Evolutionary conservation across 2,329 filamentous ascomycete genomes (phyloP).

Genomic region (Gnomoniopsis smithogilvyi): DNA sequence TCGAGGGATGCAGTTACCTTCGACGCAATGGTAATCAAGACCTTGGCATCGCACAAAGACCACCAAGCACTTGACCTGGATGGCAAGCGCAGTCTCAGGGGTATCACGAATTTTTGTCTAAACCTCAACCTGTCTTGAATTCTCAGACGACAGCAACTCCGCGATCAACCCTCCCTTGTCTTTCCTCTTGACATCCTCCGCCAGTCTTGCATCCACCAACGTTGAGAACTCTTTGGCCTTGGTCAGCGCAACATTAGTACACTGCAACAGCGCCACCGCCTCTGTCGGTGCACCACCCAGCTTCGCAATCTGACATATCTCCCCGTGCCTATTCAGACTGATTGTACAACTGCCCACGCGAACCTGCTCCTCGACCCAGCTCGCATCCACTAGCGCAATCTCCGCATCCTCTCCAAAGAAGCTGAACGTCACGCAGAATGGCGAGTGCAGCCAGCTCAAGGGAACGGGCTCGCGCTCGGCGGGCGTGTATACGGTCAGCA

Average conservation of each 20-base stretch:
- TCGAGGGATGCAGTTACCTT: constrained; percentile 1
- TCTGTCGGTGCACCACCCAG: constrained; percentile 81
- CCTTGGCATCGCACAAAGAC: background rate
- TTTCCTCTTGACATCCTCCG: constrained; percentile 73
- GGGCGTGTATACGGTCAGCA: constrained; percentile 77
- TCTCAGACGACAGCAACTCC: constrained; percentile 74
- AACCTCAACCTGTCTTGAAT: constrained; percentile 58
- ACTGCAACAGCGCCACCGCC: constrained; percentile 73
- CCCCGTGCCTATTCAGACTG: constrained; percentile 83
- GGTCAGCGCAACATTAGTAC: constrained; percentile 67
- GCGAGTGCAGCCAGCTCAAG: constrained; percentile 86
- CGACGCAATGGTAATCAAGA: background rate
- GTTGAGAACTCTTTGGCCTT: constrained; percentile 80
- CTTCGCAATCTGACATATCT: constrained; percentile 90
- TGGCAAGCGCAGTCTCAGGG: constrained; percentile 21
- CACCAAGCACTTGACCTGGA: constrained; percentile 3
- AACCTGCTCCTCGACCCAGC: constrained; percentile 72
- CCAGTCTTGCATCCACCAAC: constrained; percentile 69
- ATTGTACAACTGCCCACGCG: constrained; percentile 72
- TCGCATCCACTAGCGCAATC: constrained; percentile 69
- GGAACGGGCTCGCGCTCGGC: constrained; percentile 88
- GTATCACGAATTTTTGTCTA: constrained; percentile 33
- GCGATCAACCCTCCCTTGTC: constrained; percentile 76
- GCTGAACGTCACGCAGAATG: constrained; percentile 86
- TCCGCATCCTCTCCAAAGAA: constrained; percentile 75